phyloP scores from a whole-genome alignment of 148 eudicot genomes.

The Suaeda aralocaspica region DNA sequence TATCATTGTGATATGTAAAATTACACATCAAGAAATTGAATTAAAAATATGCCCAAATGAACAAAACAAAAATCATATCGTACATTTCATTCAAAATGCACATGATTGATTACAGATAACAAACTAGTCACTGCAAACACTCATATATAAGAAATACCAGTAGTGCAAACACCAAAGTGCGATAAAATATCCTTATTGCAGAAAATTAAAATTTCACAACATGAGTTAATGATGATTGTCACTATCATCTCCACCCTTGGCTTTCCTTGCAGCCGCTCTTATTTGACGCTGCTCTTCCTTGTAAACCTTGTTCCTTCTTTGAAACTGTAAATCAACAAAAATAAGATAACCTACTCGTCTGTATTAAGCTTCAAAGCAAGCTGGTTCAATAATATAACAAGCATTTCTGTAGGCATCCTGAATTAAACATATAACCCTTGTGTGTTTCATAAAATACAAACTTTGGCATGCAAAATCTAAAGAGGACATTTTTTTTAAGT shows the following conservation, averaged over 20 bases:
- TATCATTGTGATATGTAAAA: too few species aligned
- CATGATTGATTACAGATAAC: constrained; percentile 32
- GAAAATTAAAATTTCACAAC: background rate
- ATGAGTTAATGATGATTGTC: constrained; percentile 21
- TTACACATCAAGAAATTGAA: too few species aligned
- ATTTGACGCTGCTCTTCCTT: constrained; percentile 96
- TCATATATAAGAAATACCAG: constrained; percentile 8
- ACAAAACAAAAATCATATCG: too few species aligned
- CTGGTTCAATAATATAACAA: background rate
- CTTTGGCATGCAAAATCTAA: too few species aligned
- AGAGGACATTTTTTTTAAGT: too few species aligned
- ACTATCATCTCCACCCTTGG: constrained; percentile 47
- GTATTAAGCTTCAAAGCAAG: background rate
- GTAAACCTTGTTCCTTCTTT: constrained; percentile 81
- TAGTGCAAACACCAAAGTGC: constrained; percentile 1
- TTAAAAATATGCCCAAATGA: too few species aligned
- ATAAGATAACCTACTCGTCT: background rate
- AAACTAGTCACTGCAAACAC: constrained; percentile 2
- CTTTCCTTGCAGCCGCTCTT: constrained; percentile 84
- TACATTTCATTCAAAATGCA: too few species aligned
- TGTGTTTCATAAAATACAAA: too few species aligned
- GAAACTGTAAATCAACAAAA: constrained; percentile 52
- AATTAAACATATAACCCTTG: background rate
- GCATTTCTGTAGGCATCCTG: background rate
- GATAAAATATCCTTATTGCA: constrained; percentile 19